Percentiles rank a stretch among this genome's conserved stretches.
Conservation (phyloP, 2,329 filamentous ascomycete genomes). For the Fusarium sp. region DNA sequence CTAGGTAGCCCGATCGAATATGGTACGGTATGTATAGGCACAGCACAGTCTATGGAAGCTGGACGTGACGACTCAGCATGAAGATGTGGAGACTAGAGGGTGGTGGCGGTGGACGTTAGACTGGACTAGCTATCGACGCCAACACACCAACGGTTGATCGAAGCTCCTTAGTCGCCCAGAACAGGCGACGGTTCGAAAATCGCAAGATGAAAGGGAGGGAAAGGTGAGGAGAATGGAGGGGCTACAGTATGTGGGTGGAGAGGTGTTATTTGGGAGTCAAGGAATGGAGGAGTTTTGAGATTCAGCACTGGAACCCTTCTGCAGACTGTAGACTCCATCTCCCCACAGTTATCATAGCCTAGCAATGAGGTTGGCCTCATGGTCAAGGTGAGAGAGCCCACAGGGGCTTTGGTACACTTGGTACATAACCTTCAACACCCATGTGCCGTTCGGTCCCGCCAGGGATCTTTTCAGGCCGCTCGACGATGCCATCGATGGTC, state of each 20-base stretch:
- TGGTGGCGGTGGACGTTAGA: constrained; percentile 41
- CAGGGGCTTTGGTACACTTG: constrained; percentile 9
- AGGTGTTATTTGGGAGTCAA: constrained; percentile 46
- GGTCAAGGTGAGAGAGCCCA: constrained; percentile 30
- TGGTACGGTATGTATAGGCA: constrained; percentile 7
- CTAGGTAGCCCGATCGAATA: constrained; percentile 23
- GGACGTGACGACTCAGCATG: constrained; percentile 34
- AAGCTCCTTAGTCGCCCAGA: constrained; percentile 40
- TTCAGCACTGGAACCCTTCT: constrained; percentile 36
- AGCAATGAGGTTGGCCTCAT: constrained; percentile 34
- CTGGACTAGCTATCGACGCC: constrained; percentile 41
- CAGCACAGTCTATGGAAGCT: constrained; percentile 21
- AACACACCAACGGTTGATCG: constrained; percentile 44
- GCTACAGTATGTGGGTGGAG: constrained; percentile 39
- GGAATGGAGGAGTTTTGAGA: constrained; percentile 40
- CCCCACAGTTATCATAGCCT: constrained; percentile 40
- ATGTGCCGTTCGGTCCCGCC: constrained; percentile 39
- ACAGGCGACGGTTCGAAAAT: constrained; percentile 38
- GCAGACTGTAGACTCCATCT: constrained; percentile 38
- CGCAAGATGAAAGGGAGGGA: constrained; percentile 36
- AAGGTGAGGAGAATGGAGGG: constrained; percentile 45
- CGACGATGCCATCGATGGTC: constrained; percentile 27
- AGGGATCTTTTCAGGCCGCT: constrained; percentile 29
- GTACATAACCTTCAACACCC: constrained; percentile 19
- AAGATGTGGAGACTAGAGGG: constrained; percentile 40